Conservation (phyloP, 495 filamentous ascomycete genomes). For the Aspergillus asperescens region DNA sequence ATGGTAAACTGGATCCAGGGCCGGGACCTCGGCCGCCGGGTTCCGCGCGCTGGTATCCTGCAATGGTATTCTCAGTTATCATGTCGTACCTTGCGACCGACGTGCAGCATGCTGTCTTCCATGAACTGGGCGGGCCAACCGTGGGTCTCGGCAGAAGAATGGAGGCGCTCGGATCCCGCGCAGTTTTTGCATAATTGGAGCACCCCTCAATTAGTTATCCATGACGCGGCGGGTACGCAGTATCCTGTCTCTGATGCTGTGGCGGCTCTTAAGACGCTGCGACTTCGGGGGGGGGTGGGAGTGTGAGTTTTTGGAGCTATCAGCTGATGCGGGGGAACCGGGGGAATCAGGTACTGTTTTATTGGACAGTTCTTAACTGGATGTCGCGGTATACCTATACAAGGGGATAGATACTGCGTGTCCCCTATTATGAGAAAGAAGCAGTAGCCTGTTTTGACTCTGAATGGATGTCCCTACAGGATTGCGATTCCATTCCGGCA, state of each 20-base stretch:
- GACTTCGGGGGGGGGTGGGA: not conserved
- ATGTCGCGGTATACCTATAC: constrained; percentile 1
- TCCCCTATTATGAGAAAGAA: too few relatives aligned
- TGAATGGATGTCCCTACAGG: too few relatives aligned
- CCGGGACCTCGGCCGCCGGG: too few relatives aligned
- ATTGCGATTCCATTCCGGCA: too few relatives aligned
- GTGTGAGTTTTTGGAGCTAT: not conserved
- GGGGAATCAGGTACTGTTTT: not conserved
- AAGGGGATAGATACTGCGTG: not conserved
- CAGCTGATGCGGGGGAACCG: not conserved
- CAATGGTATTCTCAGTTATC: too few relatives aligned
- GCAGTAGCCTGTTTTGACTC: too few relatives aligned
- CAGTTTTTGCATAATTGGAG: not conserved
- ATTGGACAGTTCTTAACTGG: not conserved
- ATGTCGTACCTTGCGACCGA: not conserved
- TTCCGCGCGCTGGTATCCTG: too few relatives aligned
- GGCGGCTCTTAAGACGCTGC: not conserved
- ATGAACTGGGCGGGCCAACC: constrained; percentile 1
- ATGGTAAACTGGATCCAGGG: too few relatives aligned
- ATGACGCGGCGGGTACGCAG: not conserved
- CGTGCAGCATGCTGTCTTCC: not conserved
- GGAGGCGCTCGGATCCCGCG: not conserved
- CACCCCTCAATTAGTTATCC: not conserved
- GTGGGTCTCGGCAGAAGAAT: not conserved
- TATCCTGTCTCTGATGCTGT: not conserved